Evolutionary conservation across 768 basidiomycete genomes (phyloP).

Genomic region (Paxillus rubicundulus): DNA sequence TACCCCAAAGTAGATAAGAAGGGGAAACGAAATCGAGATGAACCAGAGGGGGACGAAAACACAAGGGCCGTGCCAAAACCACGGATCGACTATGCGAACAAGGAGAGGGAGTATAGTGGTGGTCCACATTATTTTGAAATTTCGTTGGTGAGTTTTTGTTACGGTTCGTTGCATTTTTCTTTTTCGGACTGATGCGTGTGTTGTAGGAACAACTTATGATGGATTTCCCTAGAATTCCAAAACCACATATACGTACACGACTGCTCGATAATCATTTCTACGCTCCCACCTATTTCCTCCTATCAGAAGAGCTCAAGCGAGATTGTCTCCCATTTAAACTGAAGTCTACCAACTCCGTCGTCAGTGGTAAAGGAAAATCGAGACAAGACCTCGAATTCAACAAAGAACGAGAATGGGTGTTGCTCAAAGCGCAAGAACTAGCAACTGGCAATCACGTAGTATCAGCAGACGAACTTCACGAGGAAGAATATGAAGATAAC

Average conservation of each 20-base stretch:
- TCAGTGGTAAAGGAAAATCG: slow-evolving; percentile 42
- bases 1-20: slow-evolving; percentile 58
- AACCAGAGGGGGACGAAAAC: slow-evolving; percentile 25
- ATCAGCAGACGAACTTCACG: slow-evolving; percentile 32
- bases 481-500: slow-evolving; percentile 45
- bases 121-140: slow-evolving; percentile 48
- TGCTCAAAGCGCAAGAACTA: slow-evolving; percentile 32
- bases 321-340: slow-evolving; percentile 36
- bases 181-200: not conserved
- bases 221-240: slow-evolving; percentile 60
- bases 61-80: slow-evolving; percentile 38
- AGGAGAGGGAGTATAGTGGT: slow-evolving; percentile 42
- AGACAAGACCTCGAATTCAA: slow-evolving; percentile 45
- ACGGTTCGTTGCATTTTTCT: not conserved
- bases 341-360: slow-evolving; percentile 34
- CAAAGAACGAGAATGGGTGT: slow-evolving; percentile 47
- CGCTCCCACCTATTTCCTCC: slow-evolving; percentile 59
- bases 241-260: slow-evolving; percentile 47
- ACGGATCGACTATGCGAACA: slow-evolving; percentile 54
- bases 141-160: slow-evolving; percentile 42
- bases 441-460: slow-evolving; percentile 25
- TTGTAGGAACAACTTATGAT: slow-evolving; percentile 49
- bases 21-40: slow-evolving; percentile 42
- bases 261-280: slow-evolving; percentile 49
- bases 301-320: slow-evolving; percentile 38